Evolutionary conservation across 225 moss, liverwort and hornwort species (phyloP), one percentile per base, ranked within the genome.

Genomic region (Thuidium tamariscinum): DNA sequence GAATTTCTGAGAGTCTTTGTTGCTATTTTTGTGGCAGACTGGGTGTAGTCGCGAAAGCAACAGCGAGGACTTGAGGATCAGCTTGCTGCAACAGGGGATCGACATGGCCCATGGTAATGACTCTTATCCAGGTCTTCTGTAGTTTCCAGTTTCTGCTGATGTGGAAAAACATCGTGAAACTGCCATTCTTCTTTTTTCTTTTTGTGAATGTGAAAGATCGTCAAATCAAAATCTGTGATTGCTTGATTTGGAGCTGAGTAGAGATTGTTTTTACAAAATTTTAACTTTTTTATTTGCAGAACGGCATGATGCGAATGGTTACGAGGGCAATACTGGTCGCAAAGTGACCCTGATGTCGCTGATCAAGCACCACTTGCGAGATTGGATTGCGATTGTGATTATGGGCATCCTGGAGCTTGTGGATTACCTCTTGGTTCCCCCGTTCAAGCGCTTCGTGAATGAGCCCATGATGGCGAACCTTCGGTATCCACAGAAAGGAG

Each of bases 361-460:
- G 41, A 15, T 96, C 36, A 88, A 42, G 90, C 91, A 95, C 61
- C 94, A 97, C 80, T 42, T 95, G 72, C 92, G 93, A 44, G 97
- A 97, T 73, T 97, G 97, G 97, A 22, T 95, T 4, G 68, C 91
- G 83, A 87, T 97, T 49, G 70, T 77, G 5, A 78, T 96, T 19
- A 85, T 95, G 89, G 82, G 87, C 71, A 30, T 89, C 85, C 68
- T 94, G 83, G 95, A 96, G 85, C 86, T 90, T 16, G 16, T 91
- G 44, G 86, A 95, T 77, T 96, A 95, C 66, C 61, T 95, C 21
- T 5, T 89, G 29, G 67, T 96, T 41, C 94, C 94, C 26, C 95
- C 95, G 41, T 95, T 89, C 82, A 48, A 90, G 14, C 94, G 96
- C 74, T 96, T 89, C 74, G 88, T 97, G n/a, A 93, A 93, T 18